A percentile compares a stretch with the other conserved stretches of the same genome.
phyloP scores from a whole-genome alignment of 2,329 filamentous ascomycete genomes.

The Nothopassalora personata region DNA sequence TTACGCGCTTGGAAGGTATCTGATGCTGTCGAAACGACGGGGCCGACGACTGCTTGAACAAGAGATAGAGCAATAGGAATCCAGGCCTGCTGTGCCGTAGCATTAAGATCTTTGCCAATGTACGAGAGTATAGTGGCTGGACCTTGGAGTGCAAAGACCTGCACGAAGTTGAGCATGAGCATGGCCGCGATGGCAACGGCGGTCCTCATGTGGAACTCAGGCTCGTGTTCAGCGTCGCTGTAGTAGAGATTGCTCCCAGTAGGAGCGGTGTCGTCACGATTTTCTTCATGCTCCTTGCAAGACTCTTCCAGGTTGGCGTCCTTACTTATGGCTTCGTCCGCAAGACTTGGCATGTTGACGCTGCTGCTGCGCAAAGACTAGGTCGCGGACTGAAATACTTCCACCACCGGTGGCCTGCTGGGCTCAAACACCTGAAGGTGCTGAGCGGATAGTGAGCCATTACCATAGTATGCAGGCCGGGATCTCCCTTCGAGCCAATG shows the following conservation, averaged over 20 bases:
- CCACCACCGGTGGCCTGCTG: too few relatives aligned
- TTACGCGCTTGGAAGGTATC: constrained; percentile 20
- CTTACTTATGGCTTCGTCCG: background rate
- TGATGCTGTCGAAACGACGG: constrained; percentile 14
- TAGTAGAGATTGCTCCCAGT: background rate
- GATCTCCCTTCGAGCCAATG: background rate
- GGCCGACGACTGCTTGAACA: constrained; percentile 16
- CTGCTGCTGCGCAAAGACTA: background rate
- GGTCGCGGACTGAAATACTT: too few relatives aligned
- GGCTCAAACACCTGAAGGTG: too few relatives aligned
- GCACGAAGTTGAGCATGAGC: constrained; percentile 13
- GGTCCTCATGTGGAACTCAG: constrained; percentile 12
- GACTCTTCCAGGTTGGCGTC: background rate
- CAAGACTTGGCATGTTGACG: background rate
- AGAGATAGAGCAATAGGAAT: constrained; percentile 16
- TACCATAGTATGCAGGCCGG: too few relatives aligned
- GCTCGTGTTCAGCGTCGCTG: constrained; percentile 11
- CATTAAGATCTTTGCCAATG: constrained; percentile 10
- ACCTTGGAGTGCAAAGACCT: constrained; percentile 15
- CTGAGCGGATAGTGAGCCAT: too few relatives aligned
- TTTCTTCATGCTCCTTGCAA: background rate
- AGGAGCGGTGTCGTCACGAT: background rate
- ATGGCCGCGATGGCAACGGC: constrained; percentile 12
- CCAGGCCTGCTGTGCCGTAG: constrained; percentile 10
- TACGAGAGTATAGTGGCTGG: constrained; percentile 10